phyloP scores from a whole-genome alignment of 2,329 filamentous ascomycete genomes.

The Botrytis byssoidea region DNA sequence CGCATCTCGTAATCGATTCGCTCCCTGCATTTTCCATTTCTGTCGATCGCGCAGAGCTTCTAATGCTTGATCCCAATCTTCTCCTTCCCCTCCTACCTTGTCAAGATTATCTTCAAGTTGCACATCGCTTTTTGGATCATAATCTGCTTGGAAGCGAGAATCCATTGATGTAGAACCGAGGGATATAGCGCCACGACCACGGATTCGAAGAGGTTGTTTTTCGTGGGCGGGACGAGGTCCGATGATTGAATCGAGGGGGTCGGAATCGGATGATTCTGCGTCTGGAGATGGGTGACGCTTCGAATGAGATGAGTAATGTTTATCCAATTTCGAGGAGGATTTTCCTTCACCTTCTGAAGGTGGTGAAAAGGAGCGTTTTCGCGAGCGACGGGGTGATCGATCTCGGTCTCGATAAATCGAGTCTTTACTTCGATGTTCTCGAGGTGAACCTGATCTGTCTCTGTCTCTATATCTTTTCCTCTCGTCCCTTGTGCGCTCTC shows the following conservation, averaged over 20 bases:
- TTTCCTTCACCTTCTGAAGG: background rate
- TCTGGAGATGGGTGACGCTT: slow-evolving; percentile 17
- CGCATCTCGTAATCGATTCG: slow-evolving; percentile 70
- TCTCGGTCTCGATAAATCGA: slow-evolving; percentile 37
- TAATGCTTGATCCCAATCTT: slow-evolving; percentile 75
- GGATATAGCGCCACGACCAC: slow-evolving; percentile 68
- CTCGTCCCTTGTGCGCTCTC: slow-evolving; percentile 25
- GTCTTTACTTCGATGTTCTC: slow-evolving; percentile 32
- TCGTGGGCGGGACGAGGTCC: slow-evolving; percentile 64
- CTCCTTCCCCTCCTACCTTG: slow-evolving; percentile 45
- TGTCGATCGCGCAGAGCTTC: slow-evolving; percentile 79
- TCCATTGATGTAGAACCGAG: slow-evolving; percentile 62
- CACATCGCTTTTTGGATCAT: slow-evolving; percentile 58
- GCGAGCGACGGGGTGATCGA: slow-evolving; percentile 30
- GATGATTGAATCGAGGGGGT: slow-evolving; percentile 73
- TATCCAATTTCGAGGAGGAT: background rate
- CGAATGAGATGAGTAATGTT: slow-evolving; percentile 18
- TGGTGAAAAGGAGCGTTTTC: slow-evolving; percentile 23
- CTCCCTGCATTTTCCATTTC: slow-evolving; percentile 72
- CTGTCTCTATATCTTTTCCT: slow-evolving; percentile 25
- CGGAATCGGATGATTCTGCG: slow-evolving; percentile 53
- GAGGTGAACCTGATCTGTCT: slow-evolving; percentile 32
- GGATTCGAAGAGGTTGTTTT: slow-evolving; percentile 46
- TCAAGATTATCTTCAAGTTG: slow-evolving; percentile 44
- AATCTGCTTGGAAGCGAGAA: slow-evolving; percentile 69